Percentiles rank a stretch among this genome's conserved stretches.
Evolutionary conservation across 1,284 basidiomycete genomes (phyloP).

Genomic region (Cryptococcus sp.): DNA sequence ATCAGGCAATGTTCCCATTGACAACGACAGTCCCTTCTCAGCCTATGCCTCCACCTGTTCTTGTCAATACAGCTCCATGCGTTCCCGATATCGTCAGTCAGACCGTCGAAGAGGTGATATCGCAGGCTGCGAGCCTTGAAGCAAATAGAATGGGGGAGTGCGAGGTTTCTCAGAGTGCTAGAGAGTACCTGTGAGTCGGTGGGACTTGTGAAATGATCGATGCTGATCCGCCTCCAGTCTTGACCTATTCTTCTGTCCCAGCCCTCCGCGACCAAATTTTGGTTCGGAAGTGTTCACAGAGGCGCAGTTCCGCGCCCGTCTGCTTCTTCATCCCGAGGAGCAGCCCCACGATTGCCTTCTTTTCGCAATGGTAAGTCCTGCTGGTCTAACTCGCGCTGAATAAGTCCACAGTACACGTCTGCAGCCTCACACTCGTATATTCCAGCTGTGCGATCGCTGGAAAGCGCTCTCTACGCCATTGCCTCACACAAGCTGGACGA

Average conservation of each 20-base stretch:
- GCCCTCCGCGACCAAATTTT: constrained; percentile 18
- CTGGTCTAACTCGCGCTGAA: background rate
- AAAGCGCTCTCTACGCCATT: constrained; percentile 25
- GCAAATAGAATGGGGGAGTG: constrained; percentile 13
- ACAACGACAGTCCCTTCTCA: background rate
- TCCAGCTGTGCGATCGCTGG: constrained; percentile 28
- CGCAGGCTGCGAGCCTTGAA: background rate
- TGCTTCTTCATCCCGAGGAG: constrained; percentile 5
- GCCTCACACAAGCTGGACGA: constrained; percentile 25
- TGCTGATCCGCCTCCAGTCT: constrained; percentile 14
- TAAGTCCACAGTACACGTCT: constrained; percentile 23
- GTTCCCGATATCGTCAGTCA: background rate
- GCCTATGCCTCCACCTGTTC: background rate
- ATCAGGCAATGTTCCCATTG: constrained; percentile 4
- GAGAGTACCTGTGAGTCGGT: constrained; percentile 31
- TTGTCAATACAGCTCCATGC: background rate
- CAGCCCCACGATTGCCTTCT: constrained; percentile 32
- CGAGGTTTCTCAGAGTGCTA: constrained; percentile 27
- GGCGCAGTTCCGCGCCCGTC: constrained; percentile 23
- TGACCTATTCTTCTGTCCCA: constrained; percentile 32
- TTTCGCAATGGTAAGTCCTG: constrained; percentile 28
- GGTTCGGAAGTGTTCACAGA: constrained; percentile 28
- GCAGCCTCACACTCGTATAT: constrained; percentile 33
- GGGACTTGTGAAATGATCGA: background rate
- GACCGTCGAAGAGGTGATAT: constrained; percentile 6